These are phyloP conservation scores for Stephanodiscus triporus DNA, from an alignment of 108 stramenopile species.

Conservation along the genomic window DNA sequence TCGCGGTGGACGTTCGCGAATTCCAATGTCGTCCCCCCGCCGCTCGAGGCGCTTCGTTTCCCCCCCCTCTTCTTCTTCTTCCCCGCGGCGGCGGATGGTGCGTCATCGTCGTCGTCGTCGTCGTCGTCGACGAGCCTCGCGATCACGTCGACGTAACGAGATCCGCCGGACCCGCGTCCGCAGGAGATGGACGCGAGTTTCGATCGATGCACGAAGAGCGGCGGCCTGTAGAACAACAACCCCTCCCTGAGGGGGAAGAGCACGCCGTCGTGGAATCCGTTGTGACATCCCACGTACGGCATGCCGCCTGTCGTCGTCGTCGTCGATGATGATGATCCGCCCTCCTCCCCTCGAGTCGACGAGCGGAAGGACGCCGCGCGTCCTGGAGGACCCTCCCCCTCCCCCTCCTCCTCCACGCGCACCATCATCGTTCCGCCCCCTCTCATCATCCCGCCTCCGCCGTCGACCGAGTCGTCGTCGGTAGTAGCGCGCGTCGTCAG, in stretches of 20 bases:
- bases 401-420: neutral
- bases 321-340: slow-evolving; percentile 48
- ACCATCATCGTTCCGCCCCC: slow-evolving; percentile 16
- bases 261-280: slow-evolving; percentile 77
- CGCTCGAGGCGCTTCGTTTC: slow-evolving; percentile 14
- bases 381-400: too few relatives aligned
- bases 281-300: slow-evolving; percentile 82
- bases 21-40: slow-evolving; percentile 60
- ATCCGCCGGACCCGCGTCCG: slow-evolving; percentile 68
- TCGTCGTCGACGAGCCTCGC: slow-evolving; percentile 12
- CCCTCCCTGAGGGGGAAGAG: slow-evolving; percentile 78
- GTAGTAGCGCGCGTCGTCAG: neutral
- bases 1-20: slow-evolving; percentile 82
- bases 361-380: slow-evolving; percentile 64
- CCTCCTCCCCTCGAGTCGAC: slow-evolving; percentile 32
- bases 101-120: slow-evolving; percentile 12
- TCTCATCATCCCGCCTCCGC: neutral
- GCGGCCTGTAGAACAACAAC: slow-evolving; percentile 84
- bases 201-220: slow-evolving; percentile 66
- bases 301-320: slow-evolving; percentile 67
- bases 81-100: neutral
- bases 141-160: slow-evolving; percentile 75
- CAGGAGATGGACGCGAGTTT: slow-evolving; percentile 65
- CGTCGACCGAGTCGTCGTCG: neutral
- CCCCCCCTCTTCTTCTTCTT: neutral